Evolutionary conservation across 2,329 filamentous ascomycete species (phyloP).

Genomic region (Metarhizium sp.): DNA sequence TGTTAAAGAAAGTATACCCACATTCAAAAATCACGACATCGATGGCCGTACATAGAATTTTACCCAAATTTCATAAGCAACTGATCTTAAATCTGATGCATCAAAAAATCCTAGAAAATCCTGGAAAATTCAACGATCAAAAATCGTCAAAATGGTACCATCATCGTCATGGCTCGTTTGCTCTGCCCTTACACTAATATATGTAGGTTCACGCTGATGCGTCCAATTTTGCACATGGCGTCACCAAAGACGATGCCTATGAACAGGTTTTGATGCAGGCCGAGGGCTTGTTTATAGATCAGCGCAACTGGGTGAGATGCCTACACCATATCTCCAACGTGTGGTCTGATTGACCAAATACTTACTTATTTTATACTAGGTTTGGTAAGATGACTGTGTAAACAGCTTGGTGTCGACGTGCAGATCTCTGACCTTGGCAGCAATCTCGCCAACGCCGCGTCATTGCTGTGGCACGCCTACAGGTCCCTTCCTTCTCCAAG

Average conservation of each 20-base stretch:
- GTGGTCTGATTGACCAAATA: background rate
- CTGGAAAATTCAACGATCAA: background rate
- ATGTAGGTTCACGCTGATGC: constrained; percentile 69
- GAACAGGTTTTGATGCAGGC: constrained; percentile 64
- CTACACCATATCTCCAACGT: background rate
- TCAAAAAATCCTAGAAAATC: background rate
- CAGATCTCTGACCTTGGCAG: constrained; percentile 27
- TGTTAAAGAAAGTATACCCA: constrained; percentile 4
- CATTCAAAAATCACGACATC: constrained; percentile 6
- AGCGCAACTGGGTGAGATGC: constrained; percentile 67
- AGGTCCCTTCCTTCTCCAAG: constrained; percentile 61
- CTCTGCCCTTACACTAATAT: background rate
- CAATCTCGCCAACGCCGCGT: constrained; percentile 68
- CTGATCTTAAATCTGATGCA: background rate
- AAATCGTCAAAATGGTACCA: background rate
- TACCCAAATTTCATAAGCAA: background rate
- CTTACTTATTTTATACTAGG: constrained; percentile 4
- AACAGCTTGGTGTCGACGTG: background rate
- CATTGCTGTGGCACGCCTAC: constrained; percentile 71
- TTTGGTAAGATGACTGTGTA: constrained; percentile 11
- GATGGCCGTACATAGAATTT: background rate
- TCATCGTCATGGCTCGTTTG: background rate
- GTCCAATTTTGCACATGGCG: constrained; percentile 57
- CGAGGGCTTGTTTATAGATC: constrained; percentile 57
- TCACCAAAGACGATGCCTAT: constrained; percentile 66